Evolutionary conservation across 805 yeast genomes (phyloP).

Genomic region (Ogataea chonburiensis): DNA sequence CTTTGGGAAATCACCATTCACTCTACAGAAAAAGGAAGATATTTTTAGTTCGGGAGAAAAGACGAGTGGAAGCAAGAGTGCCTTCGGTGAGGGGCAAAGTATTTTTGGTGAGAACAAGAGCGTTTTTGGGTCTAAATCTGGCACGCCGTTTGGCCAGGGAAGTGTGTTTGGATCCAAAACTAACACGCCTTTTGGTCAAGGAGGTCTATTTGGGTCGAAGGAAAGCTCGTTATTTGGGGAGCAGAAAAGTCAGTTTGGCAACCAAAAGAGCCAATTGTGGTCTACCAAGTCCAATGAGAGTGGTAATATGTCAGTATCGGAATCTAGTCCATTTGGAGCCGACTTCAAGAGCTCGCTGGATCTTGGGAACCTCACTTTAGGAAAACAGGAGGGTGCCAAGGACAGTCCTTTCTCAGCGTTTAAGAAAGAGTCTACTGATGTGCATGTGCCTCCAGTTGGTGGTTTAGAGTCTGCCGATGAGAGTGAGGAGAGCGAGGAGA

Average conservation of each 20-base stretch:
- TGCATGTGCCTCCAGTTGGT: no score
- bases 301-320: no score
- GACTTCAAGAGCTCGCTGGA: slow-evolving; percentile 8
- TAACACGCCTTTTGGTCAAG: not conserved
- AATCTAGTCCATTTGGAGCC: slow-evolving; percentile 5
- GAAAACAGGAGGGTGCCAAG: not conserved
- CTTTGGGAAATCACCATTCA: slow-evolving; percentile 1
- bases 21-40: slow-evolving; percentile 3
- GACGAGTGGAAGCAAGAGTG: no score
- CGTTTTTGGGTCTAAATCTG: slow-evolving; percentile 1
- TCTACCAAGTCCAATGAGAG: no score
- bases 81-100: no score
- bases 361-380: slow-evolving; percentile 4
- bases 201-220: not conserved
- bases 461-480: no score
- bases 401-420: slow-evolving; percentile 2
- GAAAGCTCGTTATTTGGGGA: not conserved
- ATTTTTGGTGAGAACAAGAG: slow-evolving; percentile 1
- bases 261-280: no score
- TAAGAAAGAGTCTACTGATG: not conserved
- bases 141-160: not conserved
- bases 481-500: no score
- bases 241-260: no score
- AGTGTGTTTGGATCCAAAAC: not conserved
- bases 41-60: no score